Base-by-base conservation (phyloP, 2,329 filamentous ascomycete genomes). In the Leptoxyphium fumago region DNA sequence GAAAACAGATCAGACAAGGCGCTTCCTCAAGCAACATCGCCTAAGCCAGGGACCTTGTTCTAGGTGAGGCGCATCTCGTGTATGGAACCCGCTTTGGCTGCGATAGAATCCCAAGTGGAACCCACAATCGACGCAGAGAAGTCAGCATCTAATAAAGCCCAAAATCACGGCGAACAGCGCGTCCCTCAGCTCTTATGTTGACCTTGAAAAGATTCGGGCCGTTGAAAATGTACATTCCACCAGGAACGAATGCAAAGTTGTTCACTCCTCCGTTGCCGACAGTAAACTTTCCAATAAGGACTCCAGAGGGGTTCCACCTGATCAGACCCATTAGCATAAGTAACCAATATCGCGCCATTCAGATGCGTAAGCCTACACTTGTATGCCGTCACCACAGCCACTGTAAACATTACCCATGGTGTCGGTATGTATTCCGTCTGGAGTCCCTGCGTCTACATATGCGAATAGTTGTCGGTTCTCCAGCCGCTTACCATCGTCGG, bases 281-380 rank as follows among this genome's bases (percentile, higher is more conserved):
- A 4, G 48, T 71, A 40, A 81, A 73, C 60, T 79, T 80, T 5
- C 69, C 62, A 51, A 81, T 67, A 14, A 73, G 48, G 1, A 58
- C 61, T 2, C 73, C 73, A 0, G 63, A 63, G 0, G 65, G 58
- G 45, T 65, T 69, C 70, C 71, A 77, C n/a, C n/a, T n/a, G n/a
- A n/a, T n/a, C n/a, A n/a, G n/a, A n/a, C n/a, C n/a, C n/a, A n/a
- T n/a, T n/a, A n/a, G n/a, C n/a, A n/a, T n/a, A n/a, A n/a, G n/a
- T n/a, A n/a, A n/a, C n/a, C n/a, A n/a, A n/a, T n/a, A n/a, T n/a
- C n/a, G n/a, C n/a, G n/a, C n/a, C n/a, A n/a, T n/a, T n/a, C n/a
- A n/a, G n/a, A n/a, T n/a, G n/a, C n/a, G n/a, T n/a, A n/a, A n/a
- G n/a, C n/a, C n/a, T n/a, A 49, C 39, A 49, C 46, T 14, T 48